phyloP scores from a whole-genome alignment of 805 yeast species.

The Lipomyces sp. region DNA sequence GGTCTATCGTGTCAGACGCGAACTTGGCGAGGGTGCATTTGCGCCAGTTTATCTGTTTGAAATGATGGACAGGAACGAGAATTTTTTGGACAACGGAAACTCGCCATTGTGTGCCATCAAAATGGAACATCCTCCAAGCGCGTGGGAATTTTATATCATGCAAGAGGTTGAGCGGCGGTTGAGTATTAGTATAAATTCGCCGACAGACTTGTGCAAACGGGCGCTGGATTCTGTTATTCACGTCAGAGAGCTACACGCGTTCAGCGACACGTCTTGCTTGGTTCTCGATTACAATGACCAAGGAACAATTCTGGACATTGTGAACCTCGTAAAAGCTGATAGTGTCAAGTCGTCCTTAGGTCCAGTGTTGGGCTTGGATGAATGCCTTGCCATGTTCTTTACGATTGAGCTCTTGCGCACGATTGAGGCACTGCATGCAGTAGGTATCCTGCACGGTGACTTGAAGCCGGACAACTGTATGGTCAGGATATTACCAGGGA shows the following conservation, averaged over 20 bases:
- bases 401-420: slow-evolving; percentile 66
- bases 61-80: slow-evolving; percentile 40
- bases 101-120: slow-evolving; percentile 71
- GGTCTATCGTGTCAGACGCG: slow-evolving; percentile 53
- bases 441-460: slow-evolving; percentile 81
- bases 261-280: slow-evolving; percentile 69
- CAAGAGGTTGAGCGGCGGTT: slow-evolving; percentile 58
- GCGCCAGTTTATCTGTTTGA: slow-evolving; percentile 78
- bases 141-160: slow-evolving; percentile 83
- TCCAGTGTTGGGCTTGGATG: slow-evolving; percentile 52
- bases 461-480: slow-evolving; percentile 85
- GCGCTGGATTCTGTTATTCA: slow-evolving; percentile 53
- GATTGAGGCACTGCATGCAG: slow-evolving; percentile 63
- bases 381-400: slow-evolving; percentile 63
- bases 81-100: slow-evolving; percentile 41
- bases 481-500: slow-evolving; percentile 56
- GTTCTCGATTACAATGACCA: slow-evolving; percentile 66
- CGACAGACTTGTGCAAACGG: slow-evolving; percentile 22
- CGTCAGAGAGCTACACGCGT: slow-evolving; percentile 59
- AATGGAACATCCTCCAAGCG: slow-evolving; percentile 67
- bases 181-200: slow-evolving; percentile 25
- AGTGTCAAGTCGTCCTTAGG: slow-evolving; percentile 20
- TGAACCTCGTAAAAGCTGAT: slow-evolving; percentile 54
- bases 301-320: slow-evolving; percentile 75
- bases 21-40: slow-evolving; percentile 80